Evolutionary conservation across 352 stramenopile genomes (phyloP).

Genomic region (Phytophthora idaei): DNA sequence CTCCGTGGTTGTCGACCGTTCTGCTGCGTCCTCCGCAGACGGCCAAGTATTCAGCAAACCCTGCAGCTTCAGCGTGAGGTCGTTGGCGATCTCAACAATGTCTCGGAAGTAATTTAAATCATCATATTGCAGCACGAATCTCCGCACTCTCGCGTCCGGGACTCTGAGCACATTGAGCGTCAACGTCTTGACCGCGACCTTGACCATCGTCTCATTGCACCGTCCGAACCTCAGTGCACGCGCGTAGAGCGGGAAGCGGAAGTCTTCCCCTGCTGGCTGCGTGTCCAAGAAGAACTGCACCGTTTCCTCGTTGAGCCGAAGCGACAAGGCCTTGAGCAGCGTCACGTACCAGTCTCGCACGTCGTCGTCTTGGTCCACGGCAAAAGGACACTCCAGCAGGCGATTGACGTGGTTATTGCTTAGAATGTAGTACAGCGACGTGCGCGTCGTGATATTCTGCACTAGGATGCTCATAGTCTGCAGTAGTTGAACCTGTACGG

Average conservation of each 20-base stretch:
- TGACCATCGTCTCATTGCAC: conserved; percentile 84
- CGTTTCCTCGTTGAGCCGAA: conserved; percentile 86
- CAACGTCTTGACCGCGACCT: conserved; percentile 88
- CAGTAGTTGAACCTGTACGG: conserved; percentile 93
- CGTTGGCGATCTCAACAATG: conserved; percentile 75
- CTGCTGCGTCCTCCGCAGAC: conserved; percentile 11
- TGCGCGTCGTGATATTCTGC: conserved; percentile 89
- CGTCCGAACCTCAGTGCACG: conserved; percentile 73
- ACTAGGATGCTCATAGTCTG: conserved; percentile 93
- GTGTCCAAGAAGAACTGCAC: conserved; percentile 91
- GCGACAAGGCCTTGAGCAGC: conserved; percentile 86
- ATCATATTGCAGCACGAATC: conserved; percentile 76
- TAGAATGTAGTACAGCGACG: conserved; percentile 94
- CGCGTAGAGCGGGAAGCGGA: conserved; percentile 78
- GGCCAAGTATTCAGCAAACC: conserved; percentile 71
- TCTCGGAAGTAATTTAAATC: conserved; percentile 84
- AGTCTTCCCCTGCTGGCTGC: conserved; percentile 24
- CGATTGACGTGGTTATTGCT: conserved; percentile 96
- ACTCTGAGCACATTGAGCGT: conserved; percentile 87
- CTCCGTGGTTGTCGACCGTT: conserved; percentile 45
- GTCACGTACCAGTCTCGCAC: conserved; percentile 91
- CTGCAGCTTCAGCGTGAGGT: conserved; percentile 80
- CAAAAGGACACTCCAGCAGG: conserved; percentile 86
- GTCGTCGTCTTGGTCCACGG: conserved; percentile 74
- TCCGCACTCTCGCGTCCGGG: conserved; percentile 72